Percentiles rank a stretch among this genome's conserved stretches.
Evolutionary conservation across 306 rosid genomes (phyloP).

Genomic region (Dalbergia oliveri): DNA sequence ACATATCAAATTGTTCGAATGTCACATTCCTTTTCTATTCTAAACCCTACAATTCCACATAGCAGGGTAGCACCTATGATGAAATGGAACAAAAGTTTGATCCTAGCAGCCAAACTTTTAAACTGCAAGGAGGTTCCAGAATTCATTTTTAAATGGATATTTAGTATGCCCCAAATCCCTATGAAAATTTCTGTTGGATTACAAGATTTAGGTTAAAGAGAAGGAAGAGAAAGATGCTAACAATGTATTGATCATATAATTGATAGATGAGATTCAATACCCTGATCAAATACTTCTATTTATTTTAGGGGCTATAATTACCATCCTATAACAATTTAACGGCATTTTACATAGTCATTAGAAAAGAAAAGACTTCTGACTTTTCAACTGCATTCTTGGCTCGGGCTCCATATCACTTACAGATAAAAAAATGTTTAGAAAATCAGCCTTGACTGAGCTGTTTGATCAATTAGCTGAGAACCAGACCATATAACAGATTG

Average conservation of each 20-base stretch:
- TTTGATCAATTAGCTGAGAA: conserved; percentile 33
- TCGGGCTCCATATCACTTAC: conserved; percentile 2
- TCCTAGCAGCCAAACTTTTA: conserved; percentile 4
- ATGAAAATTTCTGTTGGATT: neutral
- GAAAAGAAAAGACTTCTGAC: neutral
- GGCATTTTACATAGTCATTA: neutral
- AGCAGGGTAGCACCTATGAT: neutral
- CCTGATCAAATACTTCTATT: neutral
- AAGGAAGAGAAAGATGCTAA: conserved; percentile 1
- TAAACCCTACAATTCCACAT: conserved; percentile 18
- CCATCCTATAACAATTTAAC: neutral
- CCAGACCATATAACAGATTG: conserved; percentile 7
- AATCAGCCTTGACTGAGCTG: neutral
- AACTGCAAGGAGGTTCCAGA: neutral
- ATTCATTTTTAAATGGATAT: conserved; percentile 19
- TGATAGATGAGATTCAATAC: neutral
- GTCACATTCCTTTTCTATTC: neutral
- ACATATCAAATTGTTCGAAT: neutral
- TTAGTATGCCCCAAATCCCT: conserved; percentile 29
- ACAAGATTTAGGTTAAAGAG: conserved; percentile 11
- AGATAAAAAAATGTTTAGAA: neutral
- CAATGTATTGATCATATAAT: neutral
- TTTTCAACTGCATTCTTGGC: conserved; percentile 12
- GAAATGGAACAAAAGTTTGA: neutral
- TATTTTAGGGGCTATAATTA: neutral